Evolutionary conservation across 257 asterid species (phyloP).

Genomic region (Sherardia arvensis): DNA sequence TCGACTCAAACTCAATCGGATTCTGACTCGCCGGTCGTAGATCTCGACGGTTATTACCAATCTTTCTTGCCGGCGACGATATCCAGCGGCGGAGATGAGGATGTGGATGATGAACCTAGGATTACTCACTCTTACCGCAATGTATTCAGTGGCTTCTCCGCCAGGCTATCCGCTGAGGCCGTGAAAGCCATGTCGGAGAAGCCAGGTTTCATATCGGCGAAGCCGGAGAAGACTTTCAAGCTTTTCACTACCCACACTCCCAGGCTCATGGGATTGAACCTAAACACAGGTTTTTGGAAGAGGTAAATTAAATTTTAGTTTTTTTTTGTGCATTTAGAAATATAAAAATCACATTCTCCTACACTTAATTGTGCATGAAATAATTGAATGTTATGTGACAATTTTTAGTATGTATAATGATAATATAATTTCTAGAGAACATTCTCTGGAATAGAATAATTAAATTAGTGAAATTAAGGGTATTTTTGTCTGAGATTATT

Average conservation of each 20-base stretch:
- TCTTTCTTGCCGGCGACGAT: background rate
- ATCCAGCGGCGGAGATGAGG: background rate
- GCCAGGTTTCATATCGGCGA: background rate
- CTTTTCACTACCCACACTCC: slow-evolving; percentile 2
- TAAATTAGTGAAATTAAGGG: no score
- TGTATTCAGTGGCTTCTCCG: slow-evolving; percentile 3
- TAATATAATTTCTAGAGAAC: no score
- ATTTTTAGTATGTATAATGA: no score
- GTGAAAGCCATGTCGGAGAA: slow-evolving; percentile 6
- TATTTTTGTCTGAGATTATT: no score
- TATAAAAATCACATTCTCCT: no score
- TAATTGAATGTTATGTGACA: no score
- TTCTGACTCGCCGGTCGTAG: background rate
- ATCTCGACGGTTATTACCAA: slow-evolving; percentile 3
- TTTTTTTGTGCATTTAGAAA: no score
- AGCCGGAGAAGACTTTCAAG: background rate
- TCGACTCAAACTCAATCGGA: background rate
- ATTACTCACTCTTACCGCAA: slow-evolving; percentile 1
- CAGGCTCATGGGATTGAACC: slow-evolving; percentile 4
- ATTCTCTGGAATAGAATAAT: no score
- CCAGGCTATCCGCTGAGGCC: background rate
- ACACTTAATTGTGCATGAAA: no score
- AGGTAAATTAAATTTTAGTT: no score
- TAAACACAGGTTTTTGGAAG: slow-evolving; percentile 1
- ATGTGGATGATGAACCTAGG: background rate